phyloP scores from a whole-genome alignment of 257 asterid species.

The Ligustrum vulgare region DNA sequence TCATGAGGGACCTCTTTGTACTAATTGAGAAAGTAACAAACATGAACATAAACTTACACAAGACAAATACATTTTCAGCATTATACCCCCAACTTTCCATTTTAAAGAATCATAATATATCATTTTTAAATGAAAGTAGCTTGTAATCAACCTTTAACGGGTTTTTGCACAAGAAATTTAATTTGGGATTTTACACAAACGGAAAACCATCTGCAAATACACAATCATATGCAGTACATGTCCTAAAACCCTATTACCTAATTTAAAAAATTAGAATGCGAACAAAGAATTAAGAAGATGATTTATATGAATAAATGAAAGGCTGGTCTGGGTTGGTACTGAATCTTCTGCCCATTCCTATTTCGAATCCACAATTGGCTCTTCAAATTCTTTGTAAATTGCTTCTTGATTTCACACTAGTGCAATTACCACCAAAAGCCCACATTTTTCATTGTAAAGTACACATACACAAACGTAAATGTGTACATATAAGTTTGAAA shows the following conservation, averaged over 20 bases:
- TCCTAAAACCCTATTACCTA: background rate
- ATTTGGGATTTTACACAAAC: background rate
- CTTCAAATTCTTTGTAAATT: too few species aligned
- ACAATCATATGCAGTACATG: background rate
- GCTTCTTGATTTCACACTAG: conserved; percentile 41
- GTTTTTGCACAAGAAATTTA: too few species aligned
- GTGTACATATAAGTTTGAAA: background rate
- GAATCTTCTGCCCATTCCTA: conserved; percentile 15
- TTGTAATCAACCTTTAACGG: background rate
- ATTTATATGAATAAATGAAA: conserved; percentile 55
- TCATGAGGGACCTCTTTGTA: too few species aligned
- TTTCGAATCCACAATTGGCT: conserved; percentile 10
- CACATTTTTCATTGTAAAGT: conserved; percentile 56
- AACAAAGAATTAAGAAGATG: background rate
- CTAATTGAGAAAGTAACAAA: too few species aligned
- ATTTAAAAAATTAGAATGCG: too few species aligned
- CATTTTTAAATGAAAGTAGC: background rate
- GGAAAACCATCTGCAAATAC: background rate
- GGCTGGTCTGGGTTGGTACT: conserved; percentile 61
- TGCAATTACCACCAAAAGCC: conserved; percentile 58
- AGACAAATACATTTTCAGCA: background rate
- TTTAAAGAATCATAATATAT: background rate
- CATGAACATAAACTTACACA: too few species aligned
- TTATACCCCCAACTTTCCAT: background rate
- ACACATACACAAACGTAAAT: background rate